These are phyloP conservation scores for Globisporangium apiculatum DNA, from an alignment of 352 stramenopile species.

Conservation along the genomic window DNA sequence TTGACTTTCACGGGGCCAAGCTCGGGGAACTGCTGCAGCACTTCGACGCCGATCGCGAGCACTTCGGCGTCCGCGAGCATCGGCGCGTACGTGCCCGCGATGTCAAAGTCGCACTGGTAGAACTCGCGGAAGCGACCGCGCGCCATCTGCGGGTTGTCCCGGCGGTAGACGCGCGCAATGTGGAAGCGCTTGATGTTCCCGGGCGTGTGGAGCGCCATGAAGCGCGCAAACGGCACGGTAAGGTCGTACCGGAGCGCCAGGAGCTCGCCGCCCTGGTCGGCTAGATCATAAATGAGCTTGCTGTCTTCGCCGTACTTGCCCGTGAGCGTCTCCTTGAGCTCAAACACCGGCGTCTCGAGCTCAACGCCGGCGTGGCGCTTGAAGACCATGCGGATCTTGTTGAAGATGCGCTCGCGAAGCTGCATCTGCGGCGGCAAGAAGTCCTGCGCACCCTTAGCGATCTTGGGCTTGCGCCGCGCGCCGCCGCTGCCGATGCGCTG, in stretches of 20 bases:
- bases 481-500: conserved; percentile 59
- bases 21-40: conserved; percentile 81
- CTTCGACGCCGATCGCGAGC: conserved; percentile 92
- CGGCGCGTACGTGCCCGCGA: conserved; percentile 91
- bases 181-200: conserved; percentile 99
- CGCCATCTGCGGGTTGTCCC: conserved; percentile 93
- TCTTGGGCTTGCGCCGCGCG: conserved; percentile 78
- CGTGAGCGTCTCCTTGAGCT: conserved; percentile 98
- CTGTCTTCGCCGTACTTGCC: conserved; percentile 99
- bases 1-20: conserved; percentile 95
- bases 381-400: conserved; percentile 96
- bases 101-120: conserved; percentile 99
- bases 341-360: conserved; percentile 98
- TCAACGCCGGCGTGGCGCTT: conserved; percentile 97
- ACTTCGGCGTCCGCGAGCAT: conserved; percentile 98
- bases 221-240: conserved; percentile 98
- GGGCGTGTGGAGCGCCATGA: conserved; percentile 95
- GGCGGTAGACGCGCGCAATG: conserved; percentile 96
- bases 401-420: conserved; percentile 95
- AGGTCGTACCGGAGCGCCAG: conserved; percentile 95
- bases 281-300: conserved; percentile 99
- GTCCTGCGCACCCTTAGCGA: conserved; percentile 92
- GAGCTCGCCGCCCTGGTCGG: conserved; percentile 96
- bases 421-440: conserved; percentile 96
- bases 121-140: conserved; percentile 97